Conservation (phyloP, 805 yeast genomes). For the Saccharomyces jurei region DNA sequence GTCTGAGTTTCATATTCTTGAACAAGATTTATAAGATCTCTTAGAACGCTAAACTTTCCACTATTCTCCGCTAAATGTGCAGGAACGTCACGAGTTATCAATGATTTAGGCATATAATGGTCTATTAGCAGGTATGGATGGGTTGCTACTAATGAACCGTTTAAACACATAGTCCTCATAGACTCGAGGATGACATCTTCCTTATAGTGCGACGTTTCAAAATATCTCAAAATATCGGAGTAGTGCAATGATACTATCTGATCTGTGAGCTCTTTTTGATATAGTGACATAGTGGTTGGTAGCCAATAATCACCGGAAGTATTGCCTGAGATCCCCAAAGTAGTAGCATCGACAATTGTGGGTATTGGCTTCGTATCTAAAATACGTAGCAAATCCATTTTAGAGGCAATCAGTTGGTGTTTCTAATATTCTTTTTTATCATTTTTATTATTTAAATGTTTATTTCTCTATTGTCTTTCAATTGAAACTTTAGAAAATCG, state of each 20-base stretch:
- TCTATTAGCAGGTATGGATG: conserved; percentile 84
- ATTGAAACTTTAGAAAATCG: neutral
- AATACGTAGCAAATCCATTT: conserved; percentile 67
- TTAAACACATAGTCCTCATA: conserved; percentile 62
- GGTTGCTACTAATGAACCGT: conserved; percentile 71
- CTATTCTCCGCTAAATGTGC: conserved; percentile 64
- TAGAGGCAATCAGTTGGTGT: neutral
- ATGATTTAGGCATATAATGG: conserved; percentile 70
- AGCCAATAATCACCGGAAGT: conserved; percentile 57
- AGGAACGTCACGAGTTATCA: conserved; percentile 65
- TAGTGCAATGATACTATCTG: conserved; percentile 88
- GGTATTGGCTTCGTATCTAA: conserved; percentile 83
- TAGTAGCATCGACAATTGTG: conserved; percentile 55
- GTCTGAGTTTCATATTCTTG: conserved; percentile 42
- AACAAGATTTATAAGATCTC: conserved; percentile 53
- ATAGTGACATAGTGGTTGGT: conserved; percentile 77
- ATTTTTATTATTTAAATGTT: neutral
- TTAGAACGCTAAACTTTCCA: conserved; percentile 73
- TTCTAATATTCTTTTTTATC: neutral
- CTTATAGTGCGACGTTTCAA: conserved; percentile 46
- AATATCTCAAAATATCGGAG: conserved; percentile 80
- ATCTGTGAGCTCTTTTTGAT: conserved; percentile 82
- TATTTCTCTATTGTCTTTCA: neutral
- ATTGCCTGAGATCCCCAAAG: conserved; percentile 30
- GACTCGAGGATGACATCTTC: conserved; percentile 64